phyloP scores from a whole-genome alignment of 768 basidiomycete genomes.

The Lactarius indigo region DNA sequence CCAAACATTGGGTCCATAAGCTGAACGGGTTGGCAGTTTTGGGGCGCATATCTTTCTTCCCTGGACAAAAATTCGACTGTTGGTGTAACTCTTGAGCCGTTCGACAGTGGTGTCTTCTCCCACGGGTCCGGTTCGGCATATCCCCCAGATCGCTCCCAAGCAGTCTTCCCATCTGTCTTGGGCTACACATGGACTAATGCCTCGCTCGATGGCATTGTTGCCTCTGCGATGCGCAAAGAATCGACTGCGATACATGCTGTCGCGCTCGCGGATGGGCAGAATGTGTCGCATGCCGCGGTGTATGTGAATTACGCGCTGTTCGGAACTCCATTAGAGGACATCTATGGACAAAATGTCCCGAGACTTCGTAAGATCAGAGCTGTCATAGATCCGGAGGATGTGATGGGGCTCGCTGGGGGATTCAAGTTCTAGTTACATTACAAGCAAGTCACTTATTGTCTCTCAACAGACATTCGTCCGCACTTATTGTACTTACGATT shows the following conservation, averaged over 20 bases:
- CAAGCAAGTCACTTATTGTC: neutral
- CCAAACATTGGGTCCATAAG: neutral
- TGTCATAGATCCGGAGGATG: slow-evolving; percentile 23
- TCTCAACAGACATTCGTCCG: neutral
- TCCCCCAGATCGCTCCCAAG: slow-evolving; percentile 15
- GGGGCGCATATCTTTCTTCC: neutral
- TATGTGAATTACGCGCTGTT: slow-evolving; percentile 26
- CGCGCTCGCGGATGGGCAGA: slow-evolving; percentile 26
- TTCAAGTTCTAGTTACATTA: slow-evolving; percentile 21
- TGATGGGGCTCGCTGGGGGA: slow-evolving; percentile 28
- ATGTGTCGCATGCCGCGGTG: slow-evolving; percentile 11
- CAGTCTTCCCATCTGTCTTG: slow-evolving; percentile 7
- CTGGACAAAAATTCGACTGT: slow-evolving; percentile 1
- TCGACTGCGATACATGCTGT: neutral
- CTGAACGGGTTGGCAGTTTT: slow-evolving; percentile 1
- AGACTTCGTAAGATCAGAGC: slow-evolving; percentile 13
- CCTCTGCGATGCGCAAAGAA: slow-evolving; percentile 34
- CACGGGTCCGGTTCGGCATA: slow-evolving; percentile 19
- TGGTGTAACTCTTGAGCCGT: neutral
- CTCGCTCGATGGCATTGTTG: slow-evolving; percentile 39
- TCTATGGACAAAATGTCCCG: slow-evolving; percentile 25
- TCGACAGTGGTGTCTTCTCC: slow-evolving; percentile 3
- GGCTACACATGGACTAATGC: slow-evolving; percentile 10
- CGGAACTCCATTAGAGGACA: slow-evolving; percentile 16
- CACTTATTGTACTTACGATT: neutral